Conservation (phyloP, 768 basidiomycete genomes). For the Lactarius sp. region DNA sequence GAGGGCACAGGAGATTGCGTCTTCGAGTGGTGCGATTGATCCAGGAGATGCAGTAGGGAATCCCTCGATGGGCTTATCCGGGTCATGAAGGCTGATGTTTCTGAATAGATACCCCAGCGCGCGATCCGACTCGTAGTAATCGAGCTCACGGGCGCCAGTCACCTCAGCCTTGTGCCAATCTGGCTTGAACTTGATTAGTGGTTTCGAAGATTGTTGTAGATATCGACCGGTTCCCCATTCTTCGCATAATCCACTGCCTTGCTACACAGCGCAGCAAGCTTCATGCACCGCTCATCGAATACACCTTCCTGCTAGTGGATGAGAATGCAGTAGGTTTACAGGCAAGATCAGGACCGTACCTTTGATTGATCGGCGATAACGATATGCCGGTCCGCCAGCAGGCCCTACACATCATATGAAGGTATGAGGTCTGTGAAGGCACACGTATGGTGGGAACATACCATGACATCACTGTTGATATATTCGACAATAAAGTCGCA, state of each 20-base stretch:
- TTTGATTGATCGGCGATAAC: not conserved
- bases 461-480: constrained; percentile 77
- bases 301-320: not conserved
- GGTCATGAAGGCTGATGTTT: constrained; percentile 44
- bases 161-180: constrained; percentile 3
- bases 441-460: constrained; percentile 31
- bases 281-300: not conserved
- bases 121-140: constrained; percentile 4
- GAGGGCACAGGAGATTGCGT: constrained; percentile 8
- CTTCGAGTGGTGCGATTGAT: not conserved
- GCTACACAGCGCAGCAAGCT: not conserved
- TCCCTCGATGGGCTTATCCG: constrained; percentile 28
- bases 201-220: not conserved
- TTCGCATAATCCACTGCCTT: not conserved
- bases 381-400: not conserved
- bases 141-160: not conserved
- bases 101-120: constrained; percentile 1
- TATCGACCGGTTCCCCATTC: not conserved
- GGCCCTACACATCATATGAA: not conserved
- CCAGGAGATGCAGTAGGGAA: not conserved
- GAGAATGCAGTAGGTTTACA: not conserved
- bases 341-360: not conserved
- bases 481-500: constrained; percentile 81
- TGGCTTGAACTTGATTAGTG: not conserved
- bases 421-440: not conserved